Percentiles rank a stretch among this genome's conserved stretches.
These are phyloP conservation scores for Danielia oregonensis DNA, from an alignment of 805 yeast species.

Conservation along the genomic window DNA sequence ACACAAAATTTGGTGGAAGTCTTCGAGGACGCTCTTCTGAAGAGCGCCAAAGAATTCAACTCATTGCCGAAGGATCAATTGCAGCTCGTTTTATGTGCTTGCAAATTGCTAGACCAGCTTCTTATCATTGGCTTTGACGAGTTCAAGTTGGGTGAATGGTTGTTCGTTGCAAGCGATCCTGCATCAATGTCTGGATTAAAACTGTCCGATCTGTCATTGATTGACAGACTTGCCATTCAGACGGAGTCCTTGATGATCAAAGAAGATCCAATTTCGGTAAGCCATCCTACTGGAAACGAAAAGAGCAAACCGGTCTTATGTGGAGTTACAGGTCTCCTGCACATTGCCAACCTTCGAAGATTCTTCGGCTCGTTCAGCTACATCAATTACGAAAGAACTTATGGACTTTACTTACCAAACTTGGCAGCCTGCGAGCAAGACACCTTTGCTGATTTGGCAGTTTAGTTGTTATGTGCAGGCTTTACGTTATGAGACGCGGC, in stretches of 20 bases:
- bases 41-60: constrained; percentile 20
- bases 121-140: constrained; percentile 71
- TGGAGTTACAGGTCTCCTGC: constrained; percentile 38
- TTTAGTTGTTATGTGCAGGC: neutral
- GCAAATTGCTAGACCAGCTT: constrained; percentile 76
- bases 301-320: constrained; percentile 42
- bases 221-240: constrained; percentile 44
- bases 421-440: constrained; percentile 48
- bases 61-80: constrained; percentile 35
- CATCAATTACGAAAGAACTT: constrained; percentile 62
- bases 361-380: constrained; percentile 68
- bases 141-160: constrained; percentile 76
- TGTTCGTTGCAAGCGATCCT: constrained; percentile 64
- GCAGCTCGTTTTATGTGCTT: constrained; percentile 50
- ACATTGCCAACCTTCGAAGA: constrained; percentile 47
- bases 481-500: constrained; percentile 2
- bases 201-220: constrained; percentile 28
- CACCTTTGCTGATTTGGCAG: constrained; percentile 51
- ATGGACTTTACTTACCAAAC: constrained; percentile 40
- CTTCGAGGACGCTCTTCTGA: constrained; percentile 37
- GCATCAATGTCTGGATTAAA: constrained; percentile 14
- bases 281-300: constrained; percentile 23
- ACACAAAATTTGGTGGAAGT: constrained; percentile 56
- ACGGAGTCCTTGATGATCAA: constrained; percentile 29
- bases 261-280: constrained; percentile 36